Conservation (phyloP, 2,329 filamentous ascomycete species). For the Stachybotrys echinatus region DNA sequence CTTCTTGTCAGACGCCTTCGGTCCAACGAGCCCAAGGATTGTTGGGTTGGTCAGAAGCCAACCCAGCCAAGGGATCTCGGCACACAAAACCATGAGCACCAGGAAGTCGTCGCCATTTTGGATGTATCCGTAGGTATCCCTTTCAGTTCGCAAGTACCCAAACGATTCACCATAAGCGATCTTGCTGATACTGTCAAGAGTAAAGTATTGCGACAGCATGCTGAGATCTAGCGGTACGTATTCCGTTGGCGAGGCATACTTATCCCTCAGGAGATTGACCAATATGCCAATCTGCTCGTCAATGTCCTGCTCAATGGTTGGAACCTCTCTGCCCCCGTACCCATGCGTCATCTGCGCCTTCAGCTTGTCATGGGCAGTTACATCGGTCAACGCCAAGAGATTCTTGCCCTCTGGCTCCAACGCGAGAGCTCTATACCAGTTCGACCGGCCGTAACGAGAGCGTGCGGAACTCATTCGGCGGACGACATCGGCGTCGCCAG, state of each 20-base stretch:
- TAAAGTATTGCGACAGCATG: slow-evolving; percentile 34
- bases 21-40: neutral
- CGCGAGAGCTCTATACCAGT: neutral
- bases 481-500: neutral
- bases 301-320: neutral
- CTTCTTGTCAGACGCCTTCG: neutral
- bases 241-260: neutral
- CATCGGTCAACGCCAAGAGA: neutral
- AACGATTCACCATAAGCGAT: slow-evolving; percentile 40
- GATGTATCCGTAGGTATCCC: neutral
- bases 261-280: neutral
- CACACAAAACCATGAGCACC: neutral
- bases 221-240: neutral
- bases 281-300: neutral
- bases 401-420: neutral
- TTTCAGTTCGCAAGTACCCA: slow-evolving; percentile 27
- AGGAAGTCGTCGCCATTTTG: neutral
- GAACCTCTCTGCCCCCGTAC: neutral
- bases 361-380: neutral
- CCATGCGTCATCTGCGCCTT: slow-evolving; percentile 1
- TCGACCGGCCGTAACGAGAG: neutral
- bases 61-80: neutral
- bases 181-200: slow-evolving; percentile 43
- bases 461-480: neutral
- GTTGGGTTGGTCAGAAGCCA: neutral